Conservation (phyloP, 2,329 filamentous ascomycete genomes). For the Ophiostoma novo-ulmi region DNA sequence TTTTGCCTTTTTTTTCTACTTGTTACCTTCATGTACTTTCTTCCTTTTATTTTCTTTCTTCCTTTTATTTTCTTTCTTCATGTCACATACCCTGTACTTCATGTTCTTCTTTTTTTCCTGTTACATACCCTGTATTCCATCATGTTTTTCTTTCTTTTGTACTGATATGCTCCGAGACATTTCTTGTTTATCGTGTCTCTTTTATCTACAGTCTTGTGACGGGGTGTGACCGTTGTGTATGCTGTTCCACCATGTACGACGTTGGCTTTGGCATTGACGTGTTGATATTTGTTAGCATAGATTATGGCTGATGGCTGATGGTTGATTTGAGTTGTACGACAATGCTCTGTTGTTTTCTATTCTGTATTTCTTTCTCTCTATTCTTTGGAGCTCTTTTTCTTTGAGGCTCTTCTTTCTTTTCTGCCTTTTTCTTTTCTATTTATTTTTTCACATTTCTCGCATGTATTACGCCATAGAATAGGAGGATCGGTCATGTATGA, state of each 20-base stretch:
- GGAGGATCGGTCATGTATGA: conserved; percentile 8
- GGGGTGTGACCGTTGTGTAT: conserved; percentile 10
- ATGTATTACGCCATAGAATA: conserved; percentile 6
- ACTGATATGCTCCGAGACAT: background rate
- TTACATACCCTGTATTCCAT: conserved; percentile 1
- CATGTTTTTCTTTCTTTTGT: background rate
- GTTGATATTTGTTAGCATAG: background rate
- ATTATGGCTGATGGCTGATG: background rate
- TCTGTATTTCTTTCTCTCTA: background rate
- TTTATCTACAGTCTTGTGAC: background rate
- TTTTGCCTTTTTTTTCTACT: background rate
- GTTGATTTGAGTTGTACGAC: conserved; percentile 1
- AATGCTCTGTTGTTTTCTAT: background rate
- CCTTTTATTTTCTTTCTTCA: background rate
- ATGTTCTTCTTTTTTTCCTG: background rate
- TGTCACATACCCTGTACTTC: background rate
- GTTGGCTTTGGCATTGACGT: background rate
- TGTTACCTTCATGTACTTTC: background rate
- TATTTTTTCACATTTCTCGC: background rate
- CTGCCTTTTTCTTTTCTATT: background rate
- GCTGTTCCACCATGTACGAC: background rate
- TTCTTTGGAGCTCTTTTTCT: background rate
- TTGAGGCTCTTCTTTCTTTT: background rate
- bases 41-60: background rate
- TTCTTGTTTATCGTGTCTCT: background rate